Evolutionary conservation across 2,329 filamentous ascomycete genomes (phyloP).

Genomic region (Hymenoscyphus fructigenus): DNA sequence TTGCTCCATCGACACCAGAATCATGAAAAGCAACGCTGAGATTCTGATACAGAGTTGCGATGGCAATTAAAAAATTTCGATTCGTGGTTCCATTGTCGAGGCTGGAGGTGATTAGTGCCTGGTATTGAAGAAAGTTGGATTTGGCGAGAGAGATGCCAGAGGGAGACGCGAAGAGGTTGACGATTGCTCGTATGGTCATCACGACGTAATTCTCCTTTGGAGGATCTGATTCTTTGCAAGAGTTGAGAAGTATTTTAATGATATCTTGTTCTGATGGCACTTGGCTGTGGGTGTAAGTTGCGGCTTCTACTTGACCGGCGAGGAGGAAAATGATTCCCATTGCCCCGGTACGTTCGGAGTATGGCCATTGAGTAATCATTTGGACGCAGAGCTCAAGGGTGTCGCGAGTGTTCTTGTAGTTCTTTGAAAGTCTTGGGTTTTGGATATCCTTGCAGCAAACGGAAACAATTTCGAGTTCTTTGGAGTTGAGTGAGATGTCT

Average conservation of each 20-base stretch:
- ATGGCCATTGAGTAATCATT: constrained; percentile 77
- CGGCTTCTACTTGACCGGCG: constrained; percentile 66
- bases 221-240: constrained; percentile 55
- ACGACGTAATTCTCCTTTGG: constrained; percentile 79
- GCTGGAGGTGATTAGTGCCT: constrained; percentile 53
- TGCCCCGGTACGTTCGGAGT: constrained; percentile 74
- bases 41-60: constrained; percentile 82
- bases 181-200: constrained; percentile 78
- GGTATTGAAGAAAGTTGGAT: constrained; percentile 52
- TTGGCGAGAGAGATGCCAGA: constrained; percentile 67
- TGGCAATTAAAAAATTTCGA: constrained; percentile 78
- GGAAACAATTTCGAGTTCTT: constrained; percentile 64
- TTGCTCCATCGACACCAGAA: constrained; percentile 3
- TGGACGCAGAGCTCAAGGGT: constrained; percentile 67
- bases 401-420: constrained; percentile 47
- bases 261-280: constrained; percentile 52
- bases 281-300: constrained; percentile 51
- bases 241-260: constrained; percentile 57
- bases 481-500: constrained; percentile 69
- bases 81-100: constrained; percentile 68
- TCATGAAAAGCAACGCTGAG: constrained; percentile 70
- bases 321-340: constrained; percentile 87
- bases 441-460: constrained; percentile 65
- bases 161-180: constrained; percentile 77
- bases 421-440: constrained; percentile 39